phyloP scores from a whole-genome alignment of 1,284 basidiomycete species.

The Pulveroboletus sp. region DNA sequence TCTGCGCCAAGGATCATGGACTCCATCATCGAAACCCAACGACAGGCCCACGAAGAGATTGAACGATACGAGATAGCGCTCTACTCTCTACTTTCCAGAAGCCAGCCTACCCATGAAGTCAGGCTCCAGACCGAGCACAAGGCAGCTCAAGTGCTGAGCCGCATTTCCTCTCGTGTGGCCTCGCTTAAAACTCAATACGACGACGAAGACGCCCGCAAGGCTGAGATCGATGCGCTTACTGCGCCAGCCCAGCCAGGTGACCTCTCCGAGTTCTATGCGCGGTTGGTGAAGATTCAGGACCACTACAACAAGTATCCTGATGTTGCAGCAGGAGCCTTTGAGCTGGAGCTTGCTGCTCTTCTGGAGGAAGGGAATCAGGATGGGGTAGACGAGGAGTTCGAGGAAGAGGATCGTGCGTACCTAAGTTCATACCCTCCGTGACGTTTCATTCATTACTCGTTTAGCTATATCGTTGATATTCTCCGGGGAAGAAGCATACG shows the following conservation, averaged over 20 bases:
- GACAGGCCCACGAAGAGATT: slow-evolving; percentile 93
- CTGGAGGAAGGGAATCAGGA: slow-evolving; percentile 74
- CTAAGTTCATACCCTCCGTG: not conserved
- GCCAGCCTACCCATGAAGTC: slow-evolving; percentile 59
- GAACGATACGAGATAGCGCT: slow-evolving; percentile 85
- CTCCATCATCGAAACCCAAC: slow-evolving; percentile 88
- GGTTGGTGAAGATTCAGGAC: slow-evolving; percentile 92
- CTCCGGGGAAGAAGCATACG: slow-evolving; percentile 94
- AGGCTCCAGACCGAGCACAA: slow-evolving; percentile 84
- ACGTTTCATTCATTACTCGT: slow-evolving; percentile 17
- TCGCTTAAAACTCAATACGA: slow-evolving; percentile 72
- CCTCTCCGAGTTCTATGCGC: slow-evolving; percentile 90
- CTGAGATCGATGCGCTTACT: slow-evolving; percentile 63
- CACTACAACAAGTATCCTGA: slow-evolving; percentile 96
- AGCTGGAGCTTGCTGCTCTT: slow-evolving; percentile 79
- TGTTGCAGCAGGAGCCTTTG: slow-evolving; percentile 75
- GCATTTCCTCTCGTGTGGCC: slow-evolving; percentile 70
- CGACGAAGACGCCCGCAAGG: slow-evolving; percentile 66
- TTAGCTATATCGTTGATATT: slow-evolving; percentile 86
- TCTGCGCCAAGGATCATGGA: slow-evolving; percentile 58
- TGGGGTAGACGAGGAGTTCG: slow-evolving; percentile 67
- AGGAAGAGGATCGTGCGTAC: slow-evolving; percentile 78
- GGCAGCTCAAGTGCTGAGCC: slow-evolving; percentile 82
- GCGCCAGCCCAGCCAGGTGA: slow-evolving; percentile 65
- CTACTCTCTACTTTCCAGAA: slow-evolving; percentile 69